Evolutionary conservation across 768 basidiomycete genomes (phyloP), one percentile per base, ranked within the genome.

Genomic region (Hygrocybe punicea): DNA sequence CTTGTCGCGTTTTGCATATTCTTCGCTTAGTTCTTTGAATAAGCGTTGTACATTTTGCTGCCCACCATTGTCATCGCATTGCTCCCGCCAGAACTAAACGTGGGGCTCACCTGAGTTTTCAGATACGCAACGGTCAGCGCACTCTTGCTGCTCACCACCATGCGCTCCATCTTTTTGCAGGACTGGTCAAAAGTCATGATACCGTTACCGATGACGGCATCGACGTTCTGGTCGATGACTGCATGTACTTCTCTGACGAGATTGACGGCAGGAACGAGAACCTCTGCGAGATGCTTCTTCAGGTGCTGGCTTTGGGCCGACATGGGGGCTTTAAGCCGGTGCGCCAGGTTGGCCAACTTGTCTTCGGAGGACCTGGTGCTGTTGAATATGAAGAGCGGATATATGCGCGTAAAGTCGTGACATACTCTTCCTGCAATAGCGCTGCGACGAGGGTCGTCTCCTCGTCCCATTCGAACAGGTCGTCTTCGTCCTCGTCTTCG

Each of bases 101-200:
- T 36, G 17, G 37, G 37, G 69, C 73, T 58, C 62, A 82, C 84
- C 74, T 83, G 74, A 23, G 76, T 73, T 8, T 69, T 69, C 17
- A 65, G 53, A 56, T 77, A 77, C 25, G 71, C 69, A 9, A 71
- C 63, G 59, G 70, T 71, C 17, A 81, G 56, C 19, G 76, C 73
- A 54, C 76, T 72, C 56, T 81, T 70, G 58, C 81, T 78, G 34
- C 69, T 71, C 29, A 80, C 70, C 14, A 72, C 69, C 16, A 76
- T 63, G 1, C 66, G 62, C 64, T 89, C 87, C 49, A 80, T 69
- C 10, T 72, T 73, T 63, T 81, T 82, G 67, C 83, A 79, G 19
- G 77, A 80, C 16, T 77, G 75, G 64, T 86, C 80, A 69, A 87
- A 82, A 6, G 71, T 66, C 10, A 81, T 66, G 35, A 87, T 65